Evolutionary conservation across 2,329 filamentous ascomycete genomes (phyloP).

Genomic region (Penicillium vulpinum): DNA sequence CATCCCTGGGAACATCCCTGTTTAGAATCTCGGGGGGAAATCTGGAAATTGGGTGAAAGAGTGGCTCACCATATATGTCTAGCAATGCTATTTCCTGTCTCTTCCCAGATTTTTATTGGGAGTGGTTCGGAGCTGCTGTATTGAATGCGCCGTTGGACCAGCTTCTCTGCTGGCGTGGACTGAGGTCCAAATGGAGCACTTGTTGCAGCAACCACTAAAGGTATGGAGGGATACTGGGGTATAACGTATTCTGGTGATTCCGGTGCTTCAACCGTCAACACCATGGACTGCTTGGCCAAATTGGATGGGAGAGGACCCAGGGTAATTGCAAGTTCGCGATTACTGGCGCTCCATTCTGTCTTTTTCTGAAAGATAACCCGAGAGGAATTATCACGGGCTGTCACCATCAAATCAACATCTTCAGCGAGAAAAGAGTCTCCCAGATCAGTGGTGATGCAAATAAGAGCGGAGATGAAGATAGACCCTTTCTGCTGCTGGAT

Average conservation of each 20-base stretch:
- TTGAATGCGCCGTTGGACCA: slow-evolving; percentile 55
- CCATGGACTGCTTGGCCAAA: slow-evolving; percentile 26
- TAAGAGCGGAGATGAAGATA: slow-evolving; percentile 51
- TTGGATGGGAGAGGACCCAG: slow-evolving; percentile 33
- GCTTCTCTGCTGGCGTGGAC: slow-evolving; percentile 48
- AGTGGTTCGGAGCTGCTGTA: slow-evolving; percentile 31
- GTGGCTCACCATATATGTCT: slow-evolving; percentile 64
- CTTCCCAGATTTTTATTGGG: slow-evolving; percentile 60
- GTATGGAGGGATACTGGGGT: slow-evolving; percentile 23
- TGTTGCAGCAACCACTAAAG: slow-evolving; percentile 59
- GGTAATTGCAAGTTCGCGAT: slow-evolving; percentile 35
- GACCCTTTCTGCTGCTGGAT: slow-evolving; percentile 46
- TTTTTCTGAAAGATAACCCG: slow-evolving; percentile 24
- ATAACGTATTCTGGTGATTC: slow-evolving; percentile 20
- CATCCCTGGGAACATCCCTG: slow-evolving; percentile 50
- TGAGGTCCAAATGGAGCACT: slow-evolving; percentile 48
- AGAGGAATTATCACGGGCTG: slow-evolving; percentile 21
- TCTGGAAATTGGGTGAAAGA: not conserved
- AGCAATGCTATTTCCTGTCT: slow-evolving; percentile 71
- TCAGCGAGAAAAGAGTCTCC: slow-evolving; percentile 63
- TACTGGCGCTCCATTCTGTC: slow-evolving; percentile 36
- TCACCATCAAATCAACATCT: slow-evolving; percentile 35
- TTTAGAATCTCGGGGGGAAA: slow-evolving; percentile 9
- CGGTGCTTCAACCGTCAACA: slow-evolving; percentile 28
- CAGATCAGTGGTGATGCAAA: slow-evolving; percentile 69